A percentile compares a stretch with the other conserved stretches of the same genome.
These are phyloP conservation scores for Moesziomyces globuligerus DNA, from an alignment of 1,284 basidiomycete species.

Conservation along the genomic window DNA sequence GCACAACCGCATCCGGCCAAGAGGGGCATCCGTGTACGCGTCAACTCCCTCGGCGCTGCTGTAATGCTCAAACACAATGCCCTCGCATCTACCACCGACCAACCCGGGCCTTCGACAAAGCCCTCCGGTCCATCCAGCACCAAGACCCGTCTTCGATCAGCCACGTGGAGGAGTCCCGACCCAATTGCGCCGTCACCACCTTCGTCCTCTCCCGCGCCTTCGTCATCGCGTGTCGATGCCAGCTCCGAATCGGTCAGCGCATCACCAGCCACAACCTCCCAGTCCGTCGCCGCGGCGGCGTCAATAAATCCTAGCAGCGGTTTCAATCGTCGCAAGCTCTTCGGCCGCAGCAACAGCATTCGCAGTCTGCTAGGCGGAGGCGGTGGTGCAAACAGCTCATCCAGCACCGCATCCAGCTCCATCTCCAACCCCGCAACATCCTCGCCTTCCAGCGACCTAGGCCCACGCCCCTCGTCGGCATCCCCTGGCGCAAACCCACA, in stretches of 20 bases:
- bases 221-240: neutral
- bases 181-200: neutral
- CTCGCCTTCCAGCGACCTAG: neutral
- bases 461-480: neutral
- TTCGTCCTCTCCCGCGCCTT: neutral
- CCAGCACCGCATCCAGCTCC: neutral
- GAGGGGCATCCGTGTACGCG: constrained; percentile 29
- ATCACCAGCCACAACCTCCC: neutral
- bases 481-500: constrained; percentile 3
- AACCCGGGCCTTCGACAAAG: neutral
- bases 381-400: neutral
- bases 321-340: constrained; percentile 46
- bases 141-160: constrained; percentile 22
- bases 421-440: neutral
- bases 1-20: constrained; percentile 7
- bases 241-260: neutral
- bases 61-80: constrained; percentile 25
- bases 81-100: constrained; percentile 4
- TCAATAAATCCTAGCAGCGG: constrained; percentile 1
- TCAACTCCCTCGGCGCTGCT: constrained; percentile 30
- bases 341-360: constrained; percentile 48
- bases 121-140: neutral
- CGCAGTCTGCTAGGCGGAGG: constrained; percentile 29
- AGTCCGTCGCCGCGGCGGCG: neutral
- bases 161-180: constrained; percentile 8